Conservation (phyloP, 2,329 filamentous ascomycete genomes). For the Arthroderma sp. region DNA sequence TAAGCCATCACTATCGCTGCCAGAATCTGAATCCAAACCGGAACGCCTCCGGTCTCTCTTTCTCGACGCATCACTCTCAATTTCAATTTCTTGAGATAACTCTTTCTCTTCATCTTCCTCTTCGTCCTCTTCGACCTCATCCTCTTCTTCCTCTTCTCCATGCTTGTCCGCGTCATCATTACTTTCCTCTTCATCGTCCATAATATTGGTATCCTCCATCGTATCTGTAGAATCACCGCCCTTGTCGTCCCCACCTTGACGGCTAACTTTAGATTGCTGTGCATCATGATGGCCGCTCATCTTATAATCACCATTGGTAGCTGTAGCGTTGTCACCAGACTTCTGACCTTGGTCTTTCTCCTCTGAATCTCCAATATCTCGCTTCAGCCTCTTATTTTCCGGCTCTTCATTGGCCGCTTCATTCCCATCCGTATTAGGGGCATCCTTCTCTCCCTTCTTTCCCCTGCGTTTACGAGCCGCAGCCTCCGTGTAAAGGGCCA, state of each 20-base stretch:
- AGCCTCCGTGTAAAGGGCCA: constrained; percentile 34
- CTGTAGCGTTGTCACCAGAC: background rate
- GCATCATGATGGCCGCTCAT: background rate
- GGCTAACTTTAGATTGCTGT: too few species aligned
- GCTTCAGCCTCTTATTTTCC: constrained; percentile 13
- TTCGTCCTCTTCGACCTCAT: constrained; percentile 4
- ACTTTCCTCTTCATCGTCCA: constrained; percentile 10
- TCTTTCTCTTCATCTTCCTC: constrained; percentile 14
- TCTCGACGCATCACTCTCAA: constrained; percentile 1
- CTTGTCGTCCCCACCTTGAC: background rate
- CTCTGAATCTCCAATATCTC: constrained; percentile 13
- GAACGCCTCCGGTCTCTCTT: background rate
- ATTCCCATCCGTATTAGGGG: constrained; percentile 39
- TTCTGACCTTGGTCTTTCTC: constrained; percentile 6
- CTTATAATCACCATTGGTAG: background rate
- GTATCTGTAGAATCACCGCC: background rate
- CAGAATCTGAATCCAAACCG: background rate
- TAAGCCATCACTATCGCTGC: constrained; percentile 2
- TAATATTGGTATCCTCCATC: constrained; percentile 4
- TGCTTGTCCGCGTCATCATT: constrained; percentile 15
- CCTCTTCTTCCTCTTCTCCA: constrained; percentile 14
- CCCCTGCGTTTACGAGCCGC: constrained; percentile 23
- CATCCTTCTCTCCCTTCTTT: constrained; percentile 29
- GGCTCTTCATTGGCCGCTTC: constrained; percentile 49
- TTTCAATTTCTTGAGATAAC: background rate